Evolutionary conservation across 2,329 filamentous ascomycete species (phyloP), one percentile per base, ranked within the genome.

Genomic region (Cladophialophora yegresii): DNA sequence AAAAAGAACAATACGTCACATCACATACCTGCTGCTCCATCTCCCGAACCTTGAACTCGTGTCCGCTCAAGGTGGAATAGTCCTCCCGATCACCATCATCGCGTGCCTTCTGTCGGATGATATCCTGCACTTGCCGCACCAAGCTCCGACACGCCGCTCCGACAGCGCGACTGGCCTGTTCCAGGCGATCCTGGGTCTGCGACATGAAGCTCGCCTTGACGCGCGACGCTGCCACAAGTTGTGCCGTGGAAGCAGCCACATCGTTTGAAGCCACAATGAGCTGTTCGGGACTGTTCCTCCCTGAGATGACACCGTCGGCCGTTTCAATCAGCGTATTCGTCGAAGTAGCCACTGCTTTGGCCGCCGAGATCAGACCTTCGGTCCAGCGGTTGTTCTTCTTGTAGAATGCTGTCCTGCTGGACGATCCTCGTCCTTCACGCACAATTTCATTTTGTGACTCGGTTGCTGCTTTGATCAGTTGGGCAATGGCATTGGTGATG

Each of bases 331-430:
- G 86, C 49, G 89, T 95, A 80, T 97, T 98, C 10, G 95, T 99
- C 16, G 92, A 96, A 1, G 85, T 85, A 2, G 95, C 95, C 20
- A 99, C 95, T 0, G 95, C 95, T 80, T 99, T 99, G 69, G 95
- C 93, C 0, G 95, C 95, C 43, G 92, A 96, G 75, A 99, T 97
- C 66, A 99, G 87, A 54, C 95, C 95, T 75, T 99, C 95, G 0
- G 95, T 99, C 95, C 95, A 99, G 58, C 95, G 87, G 80, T 98
- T 99, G 85, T 99, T 97, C 83, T 98, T 98, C 85, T 98, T 98
- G 87, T 99, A 99, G 78, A 99, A 99, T 26, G 93, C 92, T 1
- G 93, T 96, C 63, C 89, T 86, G 51, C 92, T 96, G 58, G 91
- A 91, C 28, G 89, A 90, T 40, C 95, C 95, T 22, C 91, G 89